These are phyloP conservation scores for Arabis alpina DNA, from an alignment of 345 rosid species.

Conservation along the genomic window DNA sequence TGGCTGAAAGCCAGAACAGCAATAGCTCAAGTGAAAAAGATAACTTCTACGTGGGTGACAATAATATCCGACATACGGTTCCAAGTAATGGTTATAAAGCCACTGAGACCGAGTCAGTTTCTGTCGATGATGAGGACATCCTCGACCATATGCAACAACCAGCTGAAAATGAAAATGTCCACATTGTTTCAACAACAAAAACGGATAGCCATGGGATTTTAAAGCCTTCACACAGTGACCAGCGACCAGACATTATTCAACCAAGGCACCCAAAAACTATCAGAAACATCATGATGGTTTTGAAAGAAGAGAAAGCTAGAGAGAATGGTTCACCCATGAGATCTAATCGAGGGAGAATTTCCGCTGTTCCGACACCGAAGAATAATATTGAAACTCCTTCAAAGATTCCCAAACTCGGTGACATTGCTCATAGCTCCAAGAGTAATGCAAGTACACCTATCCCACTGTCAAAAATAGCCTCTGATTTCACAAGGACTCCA, in stretches of 20 bases:
- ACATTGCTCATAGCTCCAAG: slow-evolving; percentile 56
- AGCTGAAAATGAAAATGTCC: slow-evolving; percentile 53
- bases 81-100: slow-evolving; percentile 54
- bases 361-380: slow-evolving; percentile 54
- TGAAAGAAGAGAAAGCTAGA: slow-evolving; percentile 90
- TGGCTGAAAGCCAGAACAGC: slow-evolving; percentile 94
- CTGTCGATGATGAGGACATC: slow-evolving; percentile 68
- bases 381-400: slow-evolving; percentile 61
- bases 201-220: slow-evolving; percentile 52
- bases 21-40: slow-evolving; percentile 86
- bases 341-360: slow-evolving; percentile 59
- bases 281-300: slow-evolving; percentile 81
- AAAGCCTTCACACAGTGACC: slow-evolving; percentile 54
- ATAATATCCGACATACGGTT: slow-evolving; percentile 42
- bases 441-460: slow-evolving; percentile 51
- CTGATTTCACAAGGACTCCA: slow-evolving; percentile 55
- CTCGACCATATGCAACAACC: slow-evolving; percentile 48
- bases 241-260: slow-evolving; percentile 51
- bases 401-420: slow-evolving; percentile 65
- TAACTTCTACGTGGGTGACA: slow-evolving; percentile 66
- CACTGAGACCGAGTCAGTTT: slow-evolving; percentile 58
- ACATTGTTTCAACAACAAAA: slow-evolving; percentile 46
- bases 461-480: slow-evolving; percentile 53
- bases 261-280: slow-evolving; percentile 84
- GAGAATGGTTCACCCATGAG: slow-evolving; percentile 88